phyloP scores from a whole-genome alignment of 2,329 filamentous ascomycete genomes.

The Penicillium verrucosum region DNA sequence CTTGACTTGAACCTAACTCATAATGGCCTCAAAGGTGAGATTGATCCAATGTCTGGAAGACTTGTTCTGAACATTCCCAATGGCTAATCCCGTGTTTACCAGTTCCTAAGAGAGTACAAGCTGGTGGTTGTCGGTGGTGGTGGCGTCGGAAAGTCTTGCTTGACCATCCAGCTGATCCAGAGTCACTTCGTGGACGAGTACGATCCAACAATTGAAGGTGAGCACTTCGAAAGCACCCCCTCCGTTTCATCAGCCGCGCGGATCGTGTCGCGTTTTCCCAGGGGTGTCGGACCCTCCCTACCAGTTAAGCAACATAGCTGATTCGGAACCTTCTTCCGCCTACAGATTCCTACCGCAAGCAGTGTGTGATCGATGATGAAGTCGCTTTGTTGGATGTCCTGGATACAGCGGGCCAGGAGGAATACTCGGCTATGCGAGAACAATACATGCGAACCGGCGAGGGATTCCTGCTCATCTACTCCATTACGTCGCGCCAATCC shows the following conservation, averaged over 20 bases:
- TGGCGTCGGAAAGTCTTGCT: conserved; percentile 97
- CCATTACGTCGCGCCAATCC: conserved; percentile 93
- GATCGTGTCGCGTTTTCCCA: background rate
- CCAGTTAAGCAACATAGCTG: background rate
- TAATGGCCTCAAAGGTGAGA: conserved; percentile 28
- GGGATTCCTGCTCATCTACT: conserved; percentile 96
- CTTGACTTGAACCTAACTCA: conserved; percentile 10
- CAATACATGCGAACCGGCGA: conserved; percentile 99
- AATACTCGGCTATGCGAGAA: conserved; percentile 98
- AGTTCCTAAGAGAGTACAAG: conserved; percentile 92
- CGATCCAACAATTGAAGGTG: conserved; percentile 96
- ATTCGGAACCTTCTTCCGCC: conserved; percentile 2
- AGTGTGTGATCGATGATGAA: conserved; percentile 98
- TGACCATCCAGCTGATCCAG: conserved; percentile 94
- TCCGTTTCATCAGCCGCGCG: background rate
- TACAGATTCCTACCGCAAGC: conserved; percentile 97
- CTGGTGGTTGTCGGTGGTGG: conserved; percentile 95
- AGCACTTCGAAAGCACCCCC: conserved; percentile 6
- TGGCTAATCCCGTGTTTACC: background rate
- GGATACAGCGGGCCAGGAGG: conserved; percentile 96
- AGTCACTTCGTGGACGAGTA: conserved; percentile 99
- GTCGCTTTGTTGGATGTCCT: conserved; percentile 96
- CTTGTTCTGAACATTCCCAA: background rate
- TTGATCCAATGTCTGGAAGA: background rate
- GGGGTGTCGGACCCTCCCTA: background rate